phyloP scores from a whole-genome alignment of 306 rosid species.

The Pachyrhizus erosus region DNA sequence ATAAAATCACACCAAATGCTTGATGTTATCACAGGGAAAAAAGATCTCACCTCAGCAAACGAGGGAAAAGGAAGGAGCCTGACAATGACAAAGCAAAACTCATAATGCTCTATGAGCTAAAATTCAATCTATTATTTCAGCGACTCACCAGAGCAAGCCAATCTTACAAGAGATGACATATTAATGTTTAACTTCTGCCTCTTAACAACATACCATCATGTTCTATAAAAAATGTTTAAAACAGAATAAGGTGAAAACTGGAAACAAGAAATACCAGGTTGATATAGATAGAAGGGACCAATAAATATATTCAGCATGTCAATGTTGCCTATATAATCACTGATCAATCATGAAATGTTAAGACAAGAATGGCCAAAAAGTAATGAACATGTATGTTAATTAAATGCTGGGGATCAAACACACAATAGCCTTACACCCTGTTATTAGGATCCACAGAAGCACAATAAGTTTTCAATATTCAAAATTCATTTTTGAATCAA shows the following conservation, averaged over 20 bases:
- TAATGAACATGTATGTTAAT: conserved; percentile 2
- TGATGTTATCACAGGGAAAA: conserved; percentile 25
- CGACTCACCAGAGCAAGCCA: conserved; percentile 37
- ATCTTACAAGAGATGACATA: conserved; percentile 25
- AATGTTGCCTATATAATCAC: conserved; percentile 27
- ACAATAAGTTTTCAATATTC: conserved; percentile 27
- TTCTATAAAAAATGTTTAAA: not conserved
- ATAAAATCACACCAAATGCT: conserved; percentile 13
- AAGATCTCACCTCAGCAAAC: conserved; percentile 43
- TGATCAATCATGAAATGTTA: not conserved
- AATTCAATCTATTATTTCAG: conserved; percentile 32
- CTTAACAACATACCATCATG: conserved; percentile 24
- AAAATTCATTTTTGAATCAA: conserved; percentile 22
- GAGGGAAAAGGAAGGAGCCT: conserved; percentile 36
- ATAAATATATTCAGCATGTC: not conserved
- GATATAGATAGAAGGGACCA: conserved; percentile 7
- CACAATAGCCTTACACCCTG: not conserved
- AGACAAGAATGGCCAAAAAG: not conserved
- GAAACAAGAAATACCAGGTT: not conserved
- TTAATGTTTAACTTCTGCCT: conserved; percentile 4
- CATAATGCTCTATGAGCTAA: conserved; percentile 41
- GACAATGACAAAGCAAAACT: conserved; percentile 49
- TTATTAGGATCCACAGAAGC: conserved; percentile 23
- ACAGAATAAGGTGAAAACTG: conserved; percentile 24
- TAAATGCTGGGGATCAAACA: not conserved